A percentile compares a stretch with the other conserved stretches of the same genome.
phyloP scores from a whole-genome alignment of 2,329 filamentous ascomycete species.

The Periconia macrospinosa region DNA sequence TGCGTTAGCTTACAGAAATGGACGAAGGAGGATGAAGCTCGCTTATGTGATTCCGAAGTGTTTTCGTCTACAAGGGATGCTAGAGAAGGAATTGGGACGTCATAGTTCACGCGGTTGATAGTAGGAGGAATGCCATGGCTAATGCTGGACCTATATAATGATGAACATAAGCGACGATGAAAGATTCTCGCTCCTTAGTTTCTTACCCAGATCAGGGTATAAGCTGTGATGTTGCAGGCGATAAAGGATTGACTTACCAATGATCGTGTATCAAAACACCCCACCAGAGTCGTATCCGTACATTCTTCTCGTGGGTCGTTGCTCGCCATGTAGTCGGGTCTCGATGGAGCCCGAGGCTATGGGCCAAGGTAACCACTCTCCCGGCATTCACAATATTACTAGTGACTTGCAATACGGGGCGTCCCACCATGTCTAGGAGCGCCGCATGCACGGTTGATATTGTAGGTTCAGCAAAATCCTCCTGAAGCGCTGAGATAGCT shows the following conservation, averaged over 20 bases:
- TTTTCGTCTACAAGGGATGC: neutral
- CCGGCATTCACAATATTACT: slow-evolving; percentile 24
- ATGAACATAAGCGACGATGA: neutral
- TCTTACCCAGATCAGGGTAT: neutral
- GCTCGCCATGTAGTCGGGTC: slow-evolving; percentile 17
- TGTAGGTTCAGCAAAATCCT: slow-evolving; percentile 22
- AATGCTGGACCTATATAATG: neutral
- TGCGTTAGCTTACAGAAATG: slow-evolving; percentile 18
- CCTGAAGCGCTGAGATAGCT: slow-evolving; percentile 17
- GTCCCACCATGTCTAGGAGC: slow-evolving; percentile 20
- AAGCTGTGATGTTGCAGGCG: neutral
- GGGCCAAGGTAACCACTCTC: slow-evolving; percentile 21
- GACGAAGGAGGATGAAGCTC: slow-evolving; percentile 10
- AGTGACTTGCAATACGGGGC: slow-evolving; percentile 19
- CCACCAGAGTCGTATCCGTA: slow-evolving; percentile 24
- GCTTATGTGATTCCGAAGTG: neutral
- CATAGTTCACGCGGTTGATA: slow-evolving; percentile 15
- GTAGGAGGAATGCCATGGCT: neutral
- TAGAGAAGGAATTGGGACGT: slow-evolving; percentile 12
- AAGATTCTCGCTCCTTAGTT: no score
- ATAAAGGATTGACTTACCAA: slow-evolving; percentile 5
- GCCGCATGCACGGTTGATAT: slow-evolving; percentile 22
- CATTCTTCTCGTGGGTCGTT: slow-evolving; percentile 16
- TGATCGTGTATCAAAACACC: slow-evolving; percentile 23
- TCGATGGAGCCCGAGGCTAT: slow-evolving; percentile 20